Evolutionary conservation across 2,329 filamentous ascomycete species (phyloP).

Genomic region (Trichocomaceae sp.): DNA sequence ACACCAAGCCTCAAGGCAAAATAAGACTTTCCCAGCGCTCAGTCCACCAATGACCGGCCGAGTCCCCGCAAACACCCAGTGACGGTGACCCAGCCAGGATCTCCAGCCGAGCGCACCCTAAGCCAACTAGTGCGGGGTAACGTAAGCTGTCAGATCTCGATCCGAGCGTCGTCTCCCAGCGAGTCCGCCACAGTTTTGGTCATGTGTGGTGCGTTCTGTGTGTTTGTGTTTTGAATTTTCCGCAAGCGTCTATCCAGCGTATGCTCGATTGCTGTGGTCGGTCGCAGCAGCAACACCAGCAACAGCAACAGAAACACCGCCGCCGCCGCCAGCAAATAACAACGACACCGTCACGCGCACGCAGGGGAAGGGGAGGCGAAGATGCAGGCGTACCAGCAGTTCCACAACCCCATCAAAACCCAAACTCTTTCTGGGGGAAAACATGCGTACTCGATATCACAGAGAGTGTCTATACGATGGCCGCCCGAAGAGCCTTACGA

Average conservation of each 20-base stretch:
- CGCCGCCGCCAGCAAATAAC: not conserved
- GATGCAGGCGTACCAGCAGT: constrained; percentile 6
- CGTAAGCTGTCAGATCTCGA: constrained; percentile 15
- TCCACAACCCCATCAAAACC: constrained; percentile 10
- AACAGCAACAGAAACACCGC: not conserved
- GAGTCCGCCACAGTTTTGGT: constrained; percentile 2
- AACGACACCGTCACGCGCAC: not conserved
- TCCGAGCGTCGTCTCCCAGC: constrained; percentile 2
- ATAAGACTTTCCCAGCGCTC: not conserved
- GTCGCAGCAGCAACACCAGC: not conserved
- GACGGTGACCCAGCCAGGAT: constrained; percentile 5
- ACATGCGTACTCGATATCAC: constrained; percentile 24
- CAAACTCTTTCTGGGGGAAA: constrained; percentile 11
- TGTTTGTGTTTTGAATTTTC: constrained; percentile 6
- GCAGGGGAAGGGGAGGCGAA: constrained; percentile 7
- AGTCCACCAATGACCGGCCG: constrained; percentile 6
- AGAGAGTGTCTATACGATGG: constrained; percentile 40
- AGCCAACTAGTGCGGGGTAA: constrained; percentile 14
- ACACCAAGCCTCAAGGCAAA: not conserved
- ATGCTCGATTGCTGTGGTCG: constrained; percentile 3
- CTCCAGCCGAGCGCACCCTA: constrained; percentile 10
- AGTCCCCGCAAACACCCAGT: constrained; percentile 3
- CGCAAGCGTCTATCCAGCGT: constrained; percentile 1
- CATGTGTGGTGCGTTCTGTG: constrained; percentile 12
- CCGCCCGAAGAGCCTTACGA: constrained; percentile 35